Evolutionary conservation across 2,329 filamentous ascomycete genomes (phyloP).

Genomic region (Aspergillus sclerotialis): DNA sequence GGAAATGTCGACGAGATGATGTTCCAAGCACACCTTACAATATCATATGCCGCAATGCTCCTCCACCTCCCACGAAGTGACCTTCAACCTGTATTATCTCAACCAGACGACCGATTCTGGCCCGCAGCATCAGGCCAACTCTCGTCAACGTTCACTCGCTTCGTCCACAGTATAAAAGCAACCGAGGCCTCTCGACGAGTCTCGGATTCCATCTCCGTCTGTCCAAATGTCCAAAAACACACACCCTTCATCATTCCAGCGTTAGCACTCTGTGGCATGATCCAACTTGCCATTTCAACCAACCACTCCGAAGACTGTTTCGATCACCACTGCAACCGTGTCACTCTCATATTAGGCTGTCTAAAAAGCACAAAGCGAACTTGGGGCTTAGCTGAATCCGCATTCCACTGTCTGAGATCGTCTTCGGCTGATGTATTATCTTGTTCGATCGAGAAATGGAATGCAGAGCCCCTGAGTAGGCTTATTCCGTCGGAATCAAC

Average conservation of each 20-base stretch:
- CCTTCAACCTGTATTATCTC: constrained; percentile 35
- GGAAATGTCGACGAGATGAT: constrained; percentile 64
- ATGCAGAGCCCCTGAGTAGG: constrained; percentile 17
- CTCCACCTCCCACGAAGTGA: constrained; percentile 73
- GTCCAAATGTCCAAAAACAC: constrained; percentile 24
- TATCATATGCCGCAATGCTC: constrained; percentile 52
- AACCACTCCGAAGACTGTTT: constrained; percentile 30
- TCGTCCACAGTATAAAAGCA: constrained; percentile 29
- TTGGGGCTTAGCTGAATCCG: constrained; percentile 22
- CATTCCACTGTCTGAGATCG: constrained; percentile 19
- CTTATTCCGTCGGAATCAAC: constrained; percentile 14
- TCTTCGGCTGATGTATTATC: constrained; percentile 23
- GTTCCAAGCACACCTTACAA: constrained; percentile 32
- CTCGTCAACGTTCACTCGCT: constrained; percentile 25
- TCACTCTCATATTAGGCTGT: constrained; percentile 28
- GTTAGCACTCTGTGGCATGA: constrained; percentile 25
- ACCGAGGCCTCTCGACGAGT: constrained; percentile 27
- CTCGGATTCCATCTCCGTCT: constrained; percentile 25
- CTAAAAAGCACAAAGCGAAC: constrained; percentile 24
- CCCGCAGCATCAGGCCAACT: constrained; percentile 18
- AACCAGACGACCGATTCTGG: constrained; percentile 19
- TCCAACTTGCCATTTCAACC: constrained; percentile 26
- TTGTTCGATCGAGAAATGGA: constrained; percentile 21
- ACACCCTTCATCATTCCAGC: constrained; percentile 25
- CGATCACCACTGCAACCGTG: constrained; percentile 32